These are phyloP conservation scores for Ensete glaucum DNA, from an alignment of 176 grass and related monocot genomes.

Conservation along the genomic window DNA sequence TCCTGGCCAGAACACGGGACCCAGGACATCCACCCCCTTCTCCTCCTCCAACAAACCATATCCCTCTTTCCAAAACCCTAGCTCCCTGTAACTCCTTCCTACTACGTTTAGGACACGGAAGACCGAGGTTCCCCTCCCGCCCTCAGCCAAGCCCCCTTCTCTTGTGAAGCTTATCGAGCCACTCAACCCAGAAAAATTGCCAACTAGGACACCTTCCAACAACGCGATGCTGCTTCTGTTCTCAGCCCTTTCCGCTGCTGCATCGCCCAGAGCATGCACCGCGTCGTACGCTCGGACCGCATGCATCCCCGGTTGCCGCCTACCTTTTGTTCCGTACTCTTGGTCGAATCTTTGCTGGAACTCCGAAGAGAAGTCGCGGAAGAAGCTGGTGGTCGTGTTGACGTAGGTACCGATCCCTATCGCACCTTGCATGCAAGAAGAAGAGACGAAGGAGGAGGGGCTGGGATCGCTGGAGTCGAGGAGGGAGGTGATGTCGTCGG, in stretches of 20 bases:
- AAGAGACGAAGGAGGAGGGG: constrained; percentile 20
- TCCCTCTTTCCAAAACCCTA: constrained; percentile 25
- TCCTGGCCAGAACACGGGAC: constrained; percentile 21
- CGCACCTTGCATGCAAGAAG: constrained; percentile 28
- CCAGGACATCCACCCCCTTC: neutral
- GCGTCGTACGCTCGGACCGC: constrained; percentile 30
- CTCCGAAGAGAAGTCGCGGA: constrained; percentile 9
- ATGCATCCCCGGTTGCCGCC: constrained; percentile 6
- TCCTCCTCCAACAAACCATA: constrained; percentile 10
- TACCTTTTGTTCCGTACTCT: neutral
- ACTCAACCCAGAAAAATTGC: constrained; percentile 23
- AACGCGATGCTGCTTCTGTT: neutral
- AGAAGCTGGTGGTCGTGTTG: neutral
- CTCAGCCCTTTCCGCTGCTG: neutral
- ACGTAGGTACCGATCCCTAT: constrained; percentile 29
- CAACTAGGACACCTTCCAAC: neutral
- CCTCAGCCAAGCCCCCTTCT: neutral
- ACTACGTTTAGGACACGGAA: constrained; percentile 24
- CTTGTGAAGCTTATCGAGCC: constrained; percentile 1
- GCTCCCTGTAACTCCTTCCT: neutral
- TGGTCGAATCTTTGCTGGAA: constrained; percentile 5
- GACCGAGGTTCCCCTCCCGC: neutral
- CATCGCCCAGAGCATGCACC: constrained; percentile 4
- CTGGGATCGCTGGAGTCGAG: constrained; percentile 17
- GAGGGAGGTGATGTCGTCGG: constrained; percentile 22